Conservation (phyloP, 1,284 basidiomycete genomes). For the Bondarzewia mesenterica region DNA sequence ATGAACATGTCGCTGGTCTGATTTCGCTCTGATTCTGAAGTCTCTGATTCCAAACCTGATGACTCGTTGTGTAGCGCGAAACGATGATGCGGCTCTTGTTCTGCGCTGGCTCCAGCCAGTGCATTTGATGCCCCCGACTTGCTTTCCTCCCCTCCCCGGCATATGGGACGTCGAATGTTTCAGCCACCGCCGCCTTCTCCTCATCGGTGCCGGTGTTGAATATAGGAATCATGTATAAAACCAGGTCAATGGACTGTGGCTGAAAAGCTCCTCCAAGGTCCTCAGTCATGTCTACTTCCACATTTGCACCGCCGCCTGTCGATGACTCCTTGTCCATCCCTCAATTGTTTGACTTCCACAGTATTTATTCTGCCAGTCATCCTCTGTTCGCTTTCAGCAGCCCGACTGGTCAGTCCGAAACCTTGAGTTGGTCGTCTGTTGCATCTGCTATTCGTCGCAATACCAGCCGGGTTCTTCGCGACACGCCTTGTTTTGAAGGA, state of each 20-base stretch:
- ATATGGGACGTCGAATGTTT: not conserved
- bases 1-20: no score
- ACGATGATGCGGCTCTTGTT: no score
- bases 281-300: not conserved
- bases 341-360: constrained; percentile 21
- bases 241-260: no score
- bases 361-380: constrained; percentile 13
- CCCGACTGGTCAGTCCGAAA: not conserved
- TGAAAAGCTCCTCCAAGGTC: no score
- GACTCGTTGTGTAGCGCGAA: no score
- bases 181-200: no score
- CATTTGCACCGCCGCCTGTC: not conserved
- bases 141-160: not conserved
- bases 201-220: not conserved
- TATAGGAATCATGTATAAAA: no score
- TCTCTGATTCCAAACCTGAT: no score
- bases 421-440: constrained; percentile 14
- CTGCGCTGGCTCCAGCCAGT: no score
- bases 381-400: constrained; percentile 17
- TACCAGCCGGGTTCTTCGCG: constrained; percentile 11
- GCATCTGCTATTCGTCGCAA: constrained; percentile 18
- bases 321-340: constrained; percentile 7
- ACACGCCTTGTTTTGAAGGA: no score
- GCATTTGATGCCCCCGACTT: not conserved
- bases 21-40: no score